Base-by-base conservation (phyloP, 1,284 basidiomycete species). In the Hymenochaete sp. region DNA sequence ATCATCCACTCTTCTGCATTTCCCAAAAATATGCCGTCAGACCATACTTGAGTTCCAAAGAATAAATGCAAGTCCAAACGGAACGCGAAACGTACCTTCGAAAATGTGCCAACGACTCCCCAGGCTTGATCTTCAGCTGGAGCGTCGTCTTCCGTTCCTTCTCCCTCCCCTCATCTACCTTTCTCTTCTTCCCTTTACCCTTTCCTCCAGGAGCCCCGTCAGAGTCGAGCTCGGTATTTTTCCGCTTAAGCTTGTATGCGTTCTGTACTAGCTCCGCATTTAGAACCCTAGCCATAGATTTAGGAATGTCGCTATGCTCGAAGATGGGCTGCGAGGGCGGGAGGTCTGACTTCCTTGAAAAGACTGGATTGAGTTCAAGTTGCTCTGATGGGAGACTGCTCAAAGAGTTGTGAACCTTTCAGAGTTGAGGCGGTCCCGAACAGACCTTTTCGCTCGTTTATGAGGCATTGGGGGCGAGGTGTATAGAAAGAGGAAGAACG, bases 51-150 rank as follows among this genome's bases (percentile, higher is more conserved):
- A 35, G 18, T 21, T 45, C 28, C 27, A 45, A 6, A n/a, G 44
- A 33, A 43, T 18, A 14, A 37, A 6, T 26, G 18, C 22, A 49
- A 13, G 22, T 11, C 35, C 29, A 41, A 26, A 35, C 14, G n/a
- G 7, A 28, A 36, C 14, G 32, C 10, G 48, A 35, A 8, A 64
- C 75, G 47, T 55, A 82, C 84, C 75, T 67, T 57, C 83, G 82
- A 59, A 85, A 87, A 63, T 85, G 79, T 40, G 72, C 67, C 42
- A 86, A 67, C 1, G 82, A 77, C 61, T 87, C 84, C 35, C 79
- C 77, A 1, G 77, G 73, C 50, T 70, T 66, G 29, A 85, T 84
- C 42, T 58, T 65, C 33, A 80, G 57, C 11, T 56, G 52, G 50
- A 51, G 49, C 16, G 52, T 53, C 27, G 50, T 57, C 48, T 58